These are phyloP conservation scores for Fusarium protoensiforme DNA, from an alignment of 2,329 filamentous ascomycete species.

Conservation along the genomic window DNA sequence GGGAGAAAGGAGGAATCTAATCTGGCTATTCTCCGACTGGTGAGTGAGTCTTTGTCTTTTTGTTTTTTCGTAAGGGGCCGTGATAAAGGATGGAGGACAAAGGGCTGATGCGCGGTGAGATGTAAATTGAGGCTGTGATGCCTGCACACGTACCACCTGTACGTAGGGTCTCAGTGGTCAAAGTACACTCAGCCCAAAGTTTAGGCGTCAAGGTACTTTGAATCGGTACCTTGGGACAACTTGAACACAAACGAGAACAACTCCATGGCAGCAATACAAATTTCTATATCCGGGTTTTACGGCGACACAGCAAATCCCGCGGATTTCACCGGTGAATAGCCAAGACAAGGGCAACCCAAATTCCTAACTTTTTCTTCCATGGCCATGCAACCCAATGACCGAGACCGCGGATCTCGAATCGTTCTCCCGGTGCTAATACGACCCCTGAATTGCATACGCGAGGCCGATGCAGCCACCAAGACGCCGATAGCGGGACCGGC, in stretches of 20 bases:
- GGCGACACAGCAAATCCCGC: background rate
- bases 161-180: background rate
- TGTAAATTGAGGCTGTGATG: conserved; percentile 33
- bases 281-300: background rate
- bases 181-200: background rate
- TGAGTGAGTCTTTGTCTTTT: background rate
- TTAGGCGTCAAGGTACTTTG: background rate
- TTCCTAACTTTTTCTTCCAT: background rate
- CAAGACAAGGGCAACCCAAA: background rate
- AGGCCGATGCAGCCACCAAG: background rate
- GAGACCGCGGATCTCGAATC: conserved; percentile 23
- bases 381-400: conserved; percentile 1
- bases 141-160: conserved; percentile 29
- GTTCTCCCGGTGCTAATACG: background rate
- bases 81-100: conserved; percentile 20
- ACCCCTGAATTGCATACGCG: conserved; percentile 22
- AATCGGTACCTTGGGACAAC: background rate
- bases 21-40: background rate
- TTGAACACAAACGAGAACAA: background rate
- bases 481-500: conserved; percentile 26
- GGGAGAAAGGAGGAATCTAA: background rate
- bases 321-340: background rate
- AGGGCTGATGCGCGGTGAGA: conserved; percentile 22
- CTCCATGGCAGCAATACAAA: background rate
- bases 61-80: background rate